Conservation (phyloP, 1,284 basidiomycete species). For the Sporisorium iseilematis-ciliati region DNA sequence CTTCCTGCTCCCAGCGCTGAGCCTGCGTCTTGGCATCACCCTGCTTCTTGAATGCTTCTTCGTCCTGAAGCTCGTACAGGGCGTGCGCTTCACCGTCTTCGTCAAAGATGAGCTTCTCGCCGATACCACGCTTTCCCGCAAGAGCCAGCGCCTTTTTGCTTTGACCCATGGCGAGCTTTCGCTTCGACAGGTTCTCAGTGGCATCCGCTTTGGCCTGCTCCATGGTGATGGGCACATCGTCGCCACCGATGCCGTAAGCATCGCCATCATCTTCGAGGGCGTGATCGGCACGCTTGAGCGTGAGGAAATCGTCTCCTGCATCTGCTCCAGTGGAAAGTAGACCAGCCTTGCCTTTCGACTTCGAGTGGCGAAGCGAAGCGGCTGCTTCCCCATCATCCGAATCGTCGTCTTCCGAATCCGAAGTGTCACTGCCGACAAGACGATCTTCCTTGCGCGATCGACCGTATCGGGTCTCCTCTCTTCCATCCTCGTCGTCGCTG, state of each 20-base stretch:
- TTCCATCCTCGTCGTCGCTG: conserved; percentile 18
- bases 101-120: conserved; percentile 85
- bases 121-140: conserved; percentile 85
- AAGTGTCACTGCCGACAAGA: conserved; percentile 61
- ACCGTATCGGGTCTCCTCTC: conserved; percentile 48
- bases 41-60: conserved; percentile 79
- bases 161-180: conserved; percentile 78
- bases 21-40: conserved; percentile 79
- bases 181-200: conserved; percentile 74
- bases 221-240: conserved; percentile 26
- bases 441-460: conserved; percentile 37
- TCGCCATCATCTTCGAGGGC: conserved; percentile 73
- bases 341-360: conserved; percentile 6
- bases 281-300: conserved; percentile 90
- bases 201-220: conserved; percentile 68
- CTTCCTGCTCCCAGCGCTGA: conserved; percentile 80
- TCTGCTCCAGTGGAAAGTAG: conserved; percentile 20
- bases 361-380: conserved; percentile 6
- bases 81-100: conserved; percentile 73
- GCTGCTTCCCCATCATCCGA: conserved; percentile 32
- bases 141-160: conserved; percentile 83
- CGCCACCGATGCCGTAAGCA: conserved; percentile 39
- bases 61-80: conserved; percentile 78
- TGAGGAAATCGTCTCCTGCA: conserved; percentile 86
- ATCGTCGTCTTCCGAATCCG: conserved; percentile 43